These are phyloP conservation scores for Microbotryum saponariae DNA, from an alignment of 1,284 basidiomycete species.

Conservation along the genomic window DNA sequence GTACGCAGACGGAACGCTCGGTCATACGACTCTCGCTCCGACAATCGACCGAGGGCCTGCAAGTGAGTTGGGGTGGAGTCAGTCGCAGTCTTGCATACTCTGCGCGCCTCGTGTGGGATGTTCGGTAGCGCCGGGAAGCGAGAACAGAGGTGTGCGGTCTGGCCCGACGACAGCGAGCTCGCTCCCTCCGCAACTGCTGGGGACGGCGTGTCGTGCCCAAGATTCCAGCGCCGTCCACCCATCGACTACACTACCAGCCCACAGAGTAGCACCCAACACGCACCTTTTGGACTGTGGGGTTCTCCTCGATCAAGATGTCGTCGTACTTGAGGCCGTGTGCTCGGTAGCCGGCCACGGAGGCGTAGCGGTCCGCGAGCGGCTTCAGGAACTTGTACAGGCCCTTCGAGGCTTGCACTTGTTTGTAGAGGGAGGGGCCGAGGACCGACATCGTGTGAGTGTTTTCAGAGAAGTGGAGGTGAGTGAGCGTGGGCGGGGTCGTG, in stretches of 20 bases:
- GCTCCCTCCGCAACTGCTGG: not conserved
- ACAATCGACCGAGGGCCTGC: conserved; percentile 76
- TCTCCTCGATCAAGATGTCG: conserved; percentile 87
- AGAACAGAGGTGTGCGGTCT: not conserved
- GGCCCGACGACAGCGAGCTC: not conserved
- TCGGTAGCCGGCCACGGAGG: conserved; percentile 72
- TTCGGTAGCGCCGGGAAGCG: not conserved
- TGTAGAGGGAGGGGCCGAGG: conserved; percentile 27
- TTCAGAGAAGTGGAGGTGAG: not conserved
- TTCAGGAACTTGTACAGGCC: conserved; percentile 57
- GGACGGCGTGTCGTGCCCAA: too few relatives aligned
- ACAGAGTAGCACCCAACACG: conserved; percentile 15
- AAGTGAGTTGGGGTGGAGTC: not conserved
- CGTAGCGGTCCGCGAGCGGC: conserved; percentile 79
- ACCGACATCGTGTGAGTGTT: conserved; percentile 16
- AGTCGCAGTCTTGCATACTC: not conserved
- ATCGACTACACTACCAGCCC: too few relatives aligned
- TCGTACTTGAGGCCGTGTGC: conserved; percentile 88
- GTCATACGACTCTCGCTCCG: conserved; percentile 75
- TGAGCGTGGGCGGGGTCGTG: not conserved
- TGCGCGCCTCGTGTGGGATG: not conserved
- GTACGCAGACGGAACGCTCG: conserved; percentile 82
- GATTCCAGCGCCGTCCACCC: too few relatives aligned
- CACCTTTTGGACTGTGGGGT: conserved; percentile 75
- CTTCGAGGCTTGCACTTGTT: conserved; percentile 15